Base-by-base conservation (phyloP, 805 yeast genomes). In the Yarrowia divulgata region DNA sequence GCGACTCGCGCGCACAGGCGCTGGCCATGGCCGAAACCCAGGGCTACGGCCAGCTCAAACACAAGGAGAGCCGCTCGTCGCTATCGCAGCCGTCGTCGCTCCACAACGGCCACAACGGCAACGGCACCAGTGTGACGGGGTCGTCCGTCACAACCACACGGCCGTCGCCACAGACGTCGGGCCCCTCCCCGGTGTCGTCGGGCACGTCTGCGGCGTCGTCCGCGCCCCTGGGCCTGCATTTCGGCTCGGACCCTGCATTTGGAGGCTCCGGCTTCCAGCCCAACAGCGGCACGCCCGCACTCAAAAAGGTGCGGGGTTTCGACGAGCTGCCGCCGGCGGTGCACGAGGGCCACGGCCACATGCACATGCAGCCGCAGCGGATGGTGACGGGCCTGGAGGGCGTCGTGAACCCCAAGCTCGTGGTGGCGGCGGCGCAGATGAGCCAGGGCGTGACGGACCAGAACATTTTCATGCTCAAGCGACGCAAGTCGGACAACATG, bases 211-310 rank as follows among this genome's bases (percentile, higher is more conserved):
- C 66, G 35, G 35, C 66, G 35, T 43, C 66, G 13, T 45, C 52
- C 34, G 66, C 66, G 4, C 66, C 66, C 42, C 45, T 60, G 52
- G 68, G 68, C 48, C 57, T 63, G 46, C 68, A 63, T 29, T 63
- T 63, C 39, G 68, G 68, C 48, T 63, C 68, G 8, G 68, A 63
- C 48, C 68, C 68, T 48, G 55, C 68, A 39, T 63, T 63, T 63
- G 68, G 57, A 16, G 57, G 57, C 43, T 49, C 68, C 40, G 57
- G 68, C 16, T 63, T 63, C 57, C 55, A 63, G 57, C 68, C 68
- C 45, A 48, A 7, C 68, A 48, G 9, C 39, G 45, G 57, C 48
- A 48, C 68, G 2, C 57, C 57, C 10, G 57, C 68, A 6, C 35
- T 49, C 34, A 63, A 40, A 39, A 63, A 49, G 46, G 55, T 40